phyloP scores from a whole-genome alignment of 805 yeast genomes.

The Yamadazyma scolyti region DNA sequence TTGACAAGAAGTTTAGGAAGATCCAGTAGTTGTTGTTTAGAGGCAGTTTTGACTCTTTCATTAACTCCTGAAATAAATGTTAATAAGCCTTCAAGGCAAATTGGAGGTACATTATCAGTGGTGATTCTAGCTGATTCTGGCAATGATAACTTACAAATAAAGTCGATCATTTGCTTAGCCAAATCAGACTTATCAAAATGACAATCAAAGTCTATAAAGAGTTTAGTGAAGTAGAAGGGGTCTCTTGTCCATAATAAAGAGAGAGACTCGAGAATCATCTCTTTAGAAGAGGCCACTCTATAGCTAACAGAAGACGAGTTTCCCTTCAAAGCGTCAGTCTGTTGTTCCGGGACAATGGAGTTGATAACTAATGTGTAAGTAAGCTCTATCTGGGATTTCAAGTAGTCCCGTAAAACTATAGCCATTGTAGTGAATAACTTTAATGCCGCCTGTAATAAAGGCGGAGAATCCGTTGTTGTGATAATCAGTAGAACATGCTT shows the following conservation, averaged over 20 bases:
- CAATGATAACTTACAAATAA: conserved; percentile 71
- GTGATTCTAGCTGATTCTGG: conserved; percentile 81
- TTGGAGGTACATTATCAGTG: conserved; percentile 87
- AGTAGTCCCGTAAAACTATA: conserved; percentile 57
- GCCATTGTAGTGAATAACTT: conserved; percentile 72
- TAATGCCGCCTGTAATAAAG: conserved; percentile 70
- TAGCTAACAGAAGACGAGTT: conserved; percentile 1
- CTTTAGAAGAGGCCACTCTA: conserved; percentile 45
- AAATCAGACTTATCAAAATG: conserved; percentile 83
- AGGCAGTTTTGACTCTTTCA: conserved; percentile 38
- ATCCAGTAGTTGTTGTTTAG: conserved; percentile 3
- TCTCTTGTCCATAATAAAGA: conserved; percentile 80
- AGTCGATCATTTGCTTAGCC: conserved; percentile 60
- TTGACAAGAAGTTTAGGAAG: conserved; percentile 36
- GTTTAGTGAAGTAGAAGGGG: conserved; percentile 68
- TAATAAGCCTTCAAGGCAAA: conserved; percentile 84
- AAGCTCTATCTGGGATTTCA: conserved; percentile 80
- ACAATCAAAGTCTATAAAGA: conserved; percentile 86
- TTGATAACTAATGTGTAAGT: conserved; percentile 62
- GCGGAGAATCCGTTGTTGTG: conserved; percentile 68
- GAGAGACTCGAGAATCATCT: conserved; percentile 77
- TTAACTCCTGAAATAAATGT: conserved; percentile 63
- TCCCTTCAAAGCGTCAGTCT: conserved; percentile 9
- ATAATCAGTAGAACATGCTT: conserved; percentile 80
- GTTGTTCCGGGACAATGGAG: conserved; percentile 34